phyloP scores from a whole-genome alignment of 768 basidiomycete genomes.

The Boletus coccyginus region DNA sequence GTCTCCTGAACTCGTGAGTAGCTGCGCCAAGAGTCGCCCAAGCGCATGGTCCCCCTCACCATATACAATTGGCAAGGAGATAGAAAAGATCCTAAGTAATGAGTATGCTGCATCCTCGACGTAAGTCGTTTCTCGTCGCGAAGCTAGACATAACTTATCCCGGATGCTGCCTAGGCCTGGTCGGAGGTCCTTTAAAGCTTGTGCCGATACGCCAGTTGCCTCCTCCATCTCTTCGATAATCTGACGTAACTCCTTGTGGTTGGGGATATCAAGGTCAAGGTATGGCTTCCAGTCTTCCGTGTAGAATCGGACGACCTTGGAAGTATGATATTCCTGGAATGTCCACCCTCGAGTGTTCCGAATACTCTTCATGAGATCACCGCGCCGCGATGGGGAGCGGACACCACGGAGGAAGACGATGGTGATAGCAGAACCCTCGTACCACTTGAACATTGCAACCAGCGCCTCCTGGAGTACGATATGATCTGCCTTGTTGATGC shows the following conservation, averaged over 20 bases:
- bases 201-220: background rate
- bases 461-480: background rate
- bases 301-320: no score
- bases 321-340: no score
- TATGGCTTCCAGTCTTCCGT: no score
- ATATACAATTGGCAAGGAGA: slow-evolving; percentile 1
- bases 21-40: slow-evolving; percentile 2
- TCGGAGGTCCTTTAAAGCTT: background rate
- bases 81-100: slow-evolving; percentile 7
- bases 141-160: slow-evolving; percentile 13
- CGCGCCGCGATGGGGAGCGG: no score
- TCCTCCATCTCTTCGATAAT: slow-evolving; percentile 3
- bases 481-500: background rate
- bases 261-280: background rate
- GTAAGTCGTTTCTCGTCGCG: background rate
- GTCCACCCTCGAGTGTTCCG: background rate
- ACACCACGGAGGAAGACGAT: no score
- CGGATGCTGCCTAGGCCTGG: slow-evolving; percentile 4
- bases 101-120: slow-evolving; percentile 15
- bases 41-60: slow-evolving; percentile 7
- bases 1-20: slow-evolving; percentile 5
- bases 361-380: no score
- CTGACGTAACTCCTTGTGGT: slow-evolving; percentile 3
- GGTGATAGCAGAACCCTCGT: no score
- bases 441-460: no score